Base-by-base conservation (phyloP, 441 rosid species). In the Adansonia gregorii region DNA sequence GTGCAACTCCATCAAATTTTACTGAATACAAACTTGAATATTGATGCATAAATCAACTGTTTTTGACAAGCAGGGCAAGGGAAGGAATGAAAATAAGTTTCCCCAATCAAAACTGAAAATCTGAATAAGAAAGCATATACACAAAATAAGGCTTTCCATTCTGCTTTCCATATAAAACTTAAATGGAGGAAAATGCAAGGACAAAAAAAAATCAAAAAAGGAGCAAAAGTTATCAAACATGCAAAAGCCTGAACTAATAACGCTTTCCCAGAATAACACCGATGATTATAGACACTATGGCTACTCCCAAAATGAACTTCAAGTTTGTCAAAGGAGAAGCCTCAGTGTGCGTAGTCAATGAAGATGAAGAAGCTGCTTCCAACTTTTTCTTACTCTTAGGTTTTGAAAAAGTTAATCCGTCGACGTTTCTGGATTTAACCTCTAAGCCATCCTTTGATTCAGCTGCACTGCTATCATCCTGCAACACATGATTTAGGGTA, bases 361-460 rank as follows among this genome's bases (percentile, higher is more conserved):
- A 76, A 14, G 92, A 72, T 11, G 91, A 71, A 56, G 73, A 43
- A 3, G 84, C 72, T 15, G 83, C 83, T 74, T 94, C 98, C n/a
- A 77, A 74, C 86, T 88, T 97, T 75, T 92, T 92, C 92, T 92
- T 94, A 80, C 90, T 86, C 87, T 87, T 94, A 64, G 97, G 98
- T 80, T 92, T 82, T 0, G 97, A 84, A 72, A 87, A 24, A 8
- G 85, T 68, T 22, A 79, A 76, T 78, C 90, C 96, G 0, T n/a
- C 74, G 17, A 92, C 82, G 75, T 96, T 98, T 83, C 97, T 86
- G 52, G 98, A 89, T 83, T 88, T 93, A 20, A 92, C 86, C 75
- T 91, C 97, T 67, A 67, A 61, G 54, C 82, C 88, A n/a, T 89
- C 90, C 79, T 90, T 83, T 20, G 67, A 63, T 71, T 80, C 79